Percentiles rank a stretch among this genome's conserved stretches.
phyloP scores from a whole-genome alignment of 805 yeast species.

The Yarrowia sp. region DNA sequence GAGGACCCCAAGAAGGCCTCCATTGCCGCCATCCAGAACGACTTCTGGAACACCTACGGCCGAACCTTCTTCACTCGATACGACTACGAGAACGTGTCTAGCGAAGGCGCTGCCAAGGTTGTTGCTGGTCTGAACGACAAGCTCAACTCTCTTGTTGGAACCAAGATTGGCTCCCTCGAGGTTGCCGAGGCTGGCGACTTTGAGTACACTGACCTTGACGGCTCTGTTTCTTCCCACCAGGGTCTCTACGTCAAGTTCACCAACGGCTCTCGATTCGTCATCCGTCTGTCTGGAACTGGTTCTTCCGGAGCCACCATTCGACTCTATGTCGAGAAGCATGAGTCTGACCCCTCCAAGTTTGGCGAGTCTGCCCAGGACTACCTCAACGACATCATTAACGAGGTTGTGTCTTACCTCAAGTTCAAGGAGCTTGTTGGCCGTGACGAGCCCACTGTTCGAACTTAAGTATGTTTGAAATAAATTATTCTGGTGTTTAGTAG shows the following conservation, averaged over 20 bases:
- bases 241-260: constrained; percentile 81
- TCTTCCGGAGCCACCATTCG: constrained; percentile 97
- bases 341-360: constrained; percentile 54
- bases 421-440: constrained; percentile 74
- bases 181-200: constrained; percentile 83
- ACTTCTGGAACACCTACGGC: constrained; percentile 90
- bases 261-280: constrained; percentile 80
- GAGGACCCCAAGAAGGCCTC: constrained; percentile 62
- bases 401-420: constrained; percentile 65
- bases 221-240: constrained; percentile 81
- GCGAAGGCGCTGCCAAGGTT: constrained; percentile 71
- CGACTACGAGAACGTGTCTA: constrained; percentile 81
- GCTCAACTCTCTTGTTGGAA: constrained; percentile 49
- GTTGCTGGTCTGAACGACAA: constrained; percentile 51
- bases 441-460: constrained; percentile 84
- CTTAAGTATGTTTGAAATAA: constrained; percentile 43
- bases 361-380: constrained; percentile 60
- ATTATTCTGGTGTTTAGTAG: constrained; percentile 1
- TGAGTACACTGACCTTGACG: constrained; percentile 90
- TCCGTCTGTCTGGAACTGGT: constrained; percentile 94
- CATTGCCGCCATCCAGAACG: constrained; percentile 73
- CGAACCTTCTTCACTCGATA: constrained; percentile 96
- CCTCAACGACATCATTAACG: constrained; percentile 58
- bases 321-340: constrained; percentile 82
- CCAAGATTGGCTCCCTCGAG: constrained; percentile 49